A percentile compares a stretch with the other conserved stretches of the same genome.
phyloP scores from a whole-genome alignment of 148 eudicot species.

The Hydrangea macrophylla region DNA sequence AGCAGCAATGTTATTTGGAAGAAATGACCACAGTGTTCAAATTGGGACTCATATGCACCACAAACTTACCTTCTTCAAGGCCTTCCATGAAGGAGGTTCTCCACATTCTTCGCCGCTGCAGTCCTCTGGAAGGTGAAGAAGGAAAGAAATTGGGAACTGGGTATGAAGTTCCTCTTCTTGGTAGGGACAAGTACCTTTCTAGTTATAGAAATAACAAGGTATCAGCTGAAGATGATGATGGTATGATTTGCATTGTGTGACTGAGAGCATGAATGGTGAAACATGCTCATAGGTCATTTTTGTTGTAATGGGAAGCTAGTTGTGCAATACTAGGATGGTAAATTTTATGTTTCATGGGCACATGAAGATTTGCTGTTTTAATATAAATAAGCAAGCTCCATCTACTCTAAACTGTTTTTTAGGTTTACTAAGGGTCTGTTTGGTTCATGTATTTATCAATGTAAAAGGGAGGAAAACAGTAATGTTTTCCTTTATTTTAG shows the following conservation, averaged over 20 bases:
- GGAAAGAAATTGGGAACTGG: constrained; percentile 23
- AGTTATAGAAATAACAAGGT: constrained; percentile 31
- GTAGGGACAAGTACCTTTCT: constrained; percentile 12
- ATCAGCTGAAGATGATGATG: constrained; percentile 23
- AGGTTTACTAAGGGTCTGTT: too few species aligned
- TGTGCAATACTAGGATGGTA: too few species aligned
- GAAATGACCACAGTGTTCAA: constrained; percentile 48
- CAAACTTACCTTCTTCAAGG: constrained; percentile 39
- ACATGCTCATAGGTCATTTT: too few species aligned
- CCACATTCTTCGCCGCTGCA: constrained; percentile 35
- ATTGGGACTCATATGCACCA: constrained; percentile 55
- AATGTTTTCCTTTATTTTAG: too few species aligned
- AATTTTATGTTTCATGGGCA: too few species aligned
- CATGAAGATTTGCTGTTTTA: too few species aligned
- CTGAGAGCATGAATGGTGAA: too few species aligned
- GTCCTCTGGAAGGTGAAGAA: constrained; percentile 21
- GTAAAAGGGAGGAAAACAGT: too few species aligned
- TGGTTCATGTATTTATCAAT: too few species aligned
- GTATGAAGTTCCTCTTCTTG: constrained; percentile 38
- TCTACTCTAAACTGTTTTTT: too few species aligned
- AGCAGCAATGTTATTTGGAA: constrained; percentile 25
- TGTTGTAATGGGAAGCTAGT: too few species aligned
- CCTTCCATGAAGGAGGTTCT: constrained; percentile 61
- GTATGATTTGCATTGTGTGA: constrained; percentile 21
- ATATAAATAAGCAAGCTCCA: too few species aligned